phyloP scores from a whole-genome alignment of 257 asterid species.

The Solanum dulcamara region DNA sequence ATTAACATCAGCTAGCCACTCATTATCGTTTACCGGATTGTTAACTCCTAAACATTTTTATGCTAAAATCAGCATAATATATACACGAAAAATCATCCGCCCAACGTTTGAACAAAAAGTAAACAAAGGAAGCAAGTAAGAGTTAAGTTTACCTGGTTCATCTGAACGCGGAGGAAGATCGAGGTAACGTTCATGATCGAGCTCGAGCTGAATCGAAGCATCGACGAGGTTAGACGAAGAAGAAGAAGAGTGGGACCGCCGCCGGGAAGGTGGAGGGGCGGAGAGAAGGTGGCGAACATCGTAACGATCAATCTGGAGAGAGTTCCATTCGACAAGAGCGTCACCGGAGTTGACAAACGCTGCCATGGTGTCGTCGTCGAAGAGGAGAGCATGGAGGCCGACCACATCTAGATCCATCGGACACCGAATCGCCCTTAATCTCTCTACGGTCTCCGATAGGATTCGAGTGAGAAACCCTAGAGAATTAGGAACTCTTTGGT shows the following conservation, averaged over 20 bases:
- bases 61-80: background rate
- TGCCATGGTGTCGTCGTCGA: conserved; percentile 82
- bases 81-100: background rate
- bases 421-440: background rate
- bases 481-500: background rate
- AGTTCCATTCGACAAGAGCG: conserved; percentile 93
- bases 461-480: background rate
- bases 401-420: conserved; percentile 63
- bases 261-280: conserved; percentile 66
- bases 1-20: background rate
- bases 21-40: background rate
- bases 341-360: conserved; percentile 76
- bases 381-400: conserved; percentile 77
- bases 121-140: background rate
- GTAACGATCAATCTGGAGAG: conserved; percentile 85
- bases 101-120: background rate
- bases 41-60: background rate
- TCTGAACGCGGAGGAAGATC: conserved; percentile 51
- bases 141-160: conserved; percentile 37
- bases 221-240: conserved; percentile 12
- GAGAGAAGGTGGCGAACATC: conserved; percentile 96
- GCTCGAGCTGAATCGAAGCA: conserved; percentile 34
- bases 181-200: conserved; percentile 71
- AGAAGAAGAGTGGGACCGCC: conserved; percentile 26
- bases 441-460: background rate